These are phyloP conservation scores for Pichia cephalocereana DNA, from an alignment of 805 yeast species.

Conservation along the genomic window DNA sequence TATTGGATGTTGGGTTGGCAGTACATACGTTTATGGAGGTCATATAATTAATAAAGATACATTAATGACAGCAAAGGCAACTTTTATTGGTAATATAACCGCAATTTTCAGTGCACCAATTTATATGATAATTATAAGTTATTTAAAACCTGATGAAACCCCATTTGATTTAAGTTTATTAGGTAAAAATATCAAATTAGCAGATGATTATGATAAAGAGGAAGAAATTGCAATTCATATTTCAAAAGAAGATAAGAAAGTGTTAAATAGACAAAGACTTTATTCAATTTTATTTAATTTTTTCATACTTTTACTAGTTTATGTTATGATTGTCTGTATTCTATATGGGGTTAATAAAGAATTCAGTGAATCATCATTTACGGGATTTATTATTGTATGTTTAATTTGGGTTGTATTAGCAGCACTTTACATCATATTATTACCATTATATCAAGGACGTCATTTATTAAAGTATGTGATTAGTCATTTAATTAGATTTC, in stretches of 20 bases:
- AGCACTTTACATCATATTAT: conserved; percentile 27
- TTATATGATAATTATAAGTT: conserved; percentile 22
- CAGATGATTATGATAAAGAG: conserved; percentile 28
- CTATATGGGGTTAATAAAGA: conserved; percentile 28
- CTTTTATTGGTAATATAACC: conserved; percentile 23
- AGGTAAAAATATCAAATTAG: conserved; percentile 19
- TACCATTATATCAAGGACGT: conserved; percentile 30
- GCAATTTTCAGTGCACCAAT: conserved; percentile 21
- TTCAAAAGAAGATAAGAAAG: conserved; percentile 14
- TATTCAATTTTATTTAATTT: conserved; percentile 33
- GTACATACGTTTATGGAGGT: conserved; percentile 19
- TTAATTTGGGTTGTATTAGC: conserved; percentile 30
- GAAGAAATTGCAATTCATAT: conserved; percentile 23
- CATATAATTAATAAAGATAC: conserved; percentile 22
- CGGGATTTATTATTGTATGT: conserved; percentile 29
- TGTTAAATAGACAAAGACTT: conserved; percentile 27
- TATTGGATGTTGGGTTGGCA: conserved; percentile 36
- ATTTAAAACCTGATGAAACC: conserved; percentile 20
- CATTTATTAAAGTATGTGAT: conserved; percentile 9
- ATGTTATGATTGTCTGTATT: conserved; percentile 25
- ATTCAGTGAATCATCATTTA: conserved; percentile 28
- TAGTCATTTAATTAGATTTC: conserved; percentile 1
- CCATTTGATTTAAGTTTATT: conserved; percentile 24
- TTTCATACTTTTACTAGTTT: conserved; percentile 23
- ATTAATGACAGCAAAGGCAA: conserved; percentile 16